Base-by-base conservation (phyloP, 305 asterid species). In the Fraxinus albicans region DNA sequence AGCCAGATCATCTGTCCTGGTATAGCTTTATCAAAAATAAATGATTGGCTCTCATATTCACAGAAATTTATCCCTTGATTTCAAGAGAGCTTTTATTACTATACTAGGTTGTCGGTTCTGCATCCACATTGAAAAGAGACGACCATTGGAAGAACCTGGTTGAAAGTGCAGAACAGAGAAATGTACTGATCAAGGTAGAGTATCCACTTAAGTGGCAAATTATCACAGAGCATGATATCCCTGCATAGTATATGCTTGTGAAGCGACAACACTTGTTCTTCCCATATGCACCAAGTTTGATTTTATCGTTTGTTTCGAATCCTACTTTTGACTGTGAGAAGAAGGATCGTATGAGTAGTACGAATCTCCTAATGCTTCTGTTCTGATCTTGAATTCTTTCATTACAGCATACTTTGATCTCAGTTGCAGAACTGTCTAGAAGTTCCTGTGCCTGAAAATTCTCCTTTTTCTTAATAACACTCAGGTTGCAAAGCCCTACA, bases 1-100 rank as follows among this genome's bases (percentile, higher is more conserved):
- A 81, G 98, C 99, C 53, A 92, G 97, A 88, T 90, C 98, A 73
- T 95, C 99, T 74, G 94, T 97, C 85, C 91, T 97, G 98, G 99
- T 97, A 92, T 76, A 87, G 44, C 60, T 60, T 47, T 9, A 67
- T 88, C 73, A 55, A 40, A 74, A 69, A 82, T 33, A 12, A 38
- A 81, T 21, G 8, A 50, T 55, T 36, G 60, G 74, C 40, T 53
- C 58, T 7, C 15, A 69, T 69, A 83, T 83, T 86, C 29, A 40
- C 63, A 34, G 33, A 58, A 34, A 25, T 50, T 65, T 70, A n/a
- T 83, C 82, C 36, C 12, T 78, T 81, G 58, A 42, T 35, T 7
- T 70, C 79, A 40, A 42, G 76, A n/a, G 12, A 17, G 60, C 65
- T 76, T 81, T n/a, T 77, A 15, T n/a, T 53, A 58, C 82, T 33